Percentiles rank a stretch among this genome's conserved stretches.
phyloP scores from a whole-genome alignment of 202 grass and related monocot species.

The Digitaria exilis region DNA sequence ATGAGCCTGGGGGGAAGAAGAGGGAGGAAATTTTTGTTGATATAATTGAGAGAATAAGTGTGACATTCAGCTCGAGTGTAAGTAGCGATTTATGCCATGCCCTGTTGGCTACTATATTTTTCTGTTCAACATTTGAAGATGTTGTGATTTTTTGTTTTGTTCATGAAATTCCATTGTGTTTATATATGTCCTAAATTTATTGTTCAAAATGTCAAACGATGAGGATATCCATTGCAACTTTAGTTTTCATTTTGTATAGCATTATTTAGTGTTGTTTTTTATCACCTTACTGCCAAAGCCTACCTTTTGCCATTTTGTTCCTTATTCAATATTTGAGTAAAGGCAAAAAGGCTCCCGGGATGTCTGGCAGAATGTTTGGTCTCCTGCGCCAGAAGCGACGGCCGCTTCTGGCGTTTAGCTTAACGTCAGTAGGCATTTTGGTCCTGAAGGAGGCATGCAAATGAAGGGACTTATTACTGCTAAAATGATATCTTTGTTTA shows the following conservation, averaged over 20 bases:
- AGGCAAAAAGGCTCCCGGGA: too few relatives aligned
- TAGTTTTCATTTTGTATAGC: slow-evolving; percentile 21
- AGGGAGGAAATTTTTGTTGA: slow-evolving; percentile 99
- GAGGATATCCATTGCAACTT: background rate
- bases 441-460: too few relatives aligned
- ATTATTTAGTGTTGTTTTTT: background rate
- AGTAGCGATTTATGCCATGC: slow-evolving; percentile 30
- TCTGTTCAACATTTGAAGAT: background rate
- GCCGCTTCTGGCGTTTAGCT: too few relatives aligned
- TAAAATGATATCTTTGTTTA: background rate
- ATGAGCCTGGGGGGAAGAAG: slow-evolving; percentile 87
- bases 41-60: slow-evolving; percentile 99
- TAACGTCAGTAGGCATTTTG: too few relatives aligned
- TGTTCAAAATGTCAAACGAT: background rate
- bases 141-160: background rate
- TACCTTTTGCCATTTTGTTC: slow-evolving; percentile 13
- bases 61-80: slow-evolving; percentile 98
- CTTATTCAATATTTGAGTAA: background rate
- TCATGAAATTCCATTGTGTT: background rate
- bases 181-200: background rate
- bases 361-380: too few relatives aligned
- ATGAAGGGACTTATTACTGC: background rate
- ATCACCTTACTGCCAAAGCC: background rate
- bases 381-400: too few relatives aligned
- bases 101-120: background rate